Conservation (phyloP, 2,329 filamentous ascomycete species). For the Aureobasidium sp. region DNA sequence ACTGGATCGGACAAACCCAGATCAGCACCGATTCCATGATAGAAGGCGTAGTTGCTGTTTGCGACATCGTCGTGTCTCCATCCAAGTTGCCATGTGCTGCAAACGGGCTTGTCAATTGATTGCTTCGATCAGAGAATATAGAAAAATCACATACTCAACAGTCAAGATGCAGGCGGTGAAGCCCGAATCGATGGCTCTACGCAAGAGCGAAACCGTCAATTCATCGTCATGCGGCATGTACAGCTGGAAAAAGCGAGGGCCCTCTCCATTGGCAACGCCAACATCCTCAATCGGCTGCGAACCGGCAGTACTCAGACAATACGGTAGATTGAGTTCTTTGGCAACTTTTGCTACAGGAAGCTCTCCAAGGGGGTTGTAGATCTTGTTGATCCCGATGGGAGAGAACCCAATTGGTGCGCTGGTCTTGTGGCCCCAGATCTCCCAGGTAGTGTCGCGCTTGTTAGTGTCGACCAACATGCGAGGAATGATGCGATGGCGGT, state of each 20-base stretch:
- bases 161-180: slow-evolving; percentile 53
- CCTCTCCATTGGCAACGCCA: slow-evolving; percentile 43
- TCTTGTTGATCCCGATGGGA: slow-evolving; percentile 57
- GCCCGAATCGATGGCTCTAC: slow-evolving; percentile 45
- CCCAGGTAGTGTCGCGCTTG: slow-evolving; percentile 46
- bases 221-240: slow-evolving; percentile 57
- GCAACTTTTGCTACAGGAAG: slow-evolving; percentile 51
- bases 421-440: slow-evolving; percentile 52
- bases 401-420: slow-evolving; percentile 55
- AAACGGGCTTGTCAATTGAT: background rate
- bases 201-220: slow-evolving; percentile 46
- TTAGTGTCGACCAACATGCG: slow-evolving; percentile 54
- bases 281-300: slow-evolving; percentile 50
- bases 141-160: slow-evolving; percentile 33
- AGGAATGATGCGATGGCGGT: slow-evolving; percentile 53
- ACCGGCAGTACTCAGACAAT: slow-evolving; percentile 51
- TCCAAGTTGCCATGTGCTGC: slow-evolving; percentile 49
- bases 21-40: slow-evolving; percentile 50
- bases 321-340: slow-evolving; percentile 50
- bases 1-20: slow-evolving; percentile 51
- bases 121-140: too few species aligned
- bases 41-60: slow-evolving; percentile 53
- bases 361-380: slow-evolving; percentile 52
- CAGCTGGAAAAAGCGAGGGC: slow-evolving; percentile 51
- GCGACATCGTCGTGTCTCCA: slow-evolving; percentile 52